These are phyloP conservation scores for Lentinus brumalis DNA, from an alignment of 768 basidiomycete genomes.

Conservation along the genomic window DNA sequence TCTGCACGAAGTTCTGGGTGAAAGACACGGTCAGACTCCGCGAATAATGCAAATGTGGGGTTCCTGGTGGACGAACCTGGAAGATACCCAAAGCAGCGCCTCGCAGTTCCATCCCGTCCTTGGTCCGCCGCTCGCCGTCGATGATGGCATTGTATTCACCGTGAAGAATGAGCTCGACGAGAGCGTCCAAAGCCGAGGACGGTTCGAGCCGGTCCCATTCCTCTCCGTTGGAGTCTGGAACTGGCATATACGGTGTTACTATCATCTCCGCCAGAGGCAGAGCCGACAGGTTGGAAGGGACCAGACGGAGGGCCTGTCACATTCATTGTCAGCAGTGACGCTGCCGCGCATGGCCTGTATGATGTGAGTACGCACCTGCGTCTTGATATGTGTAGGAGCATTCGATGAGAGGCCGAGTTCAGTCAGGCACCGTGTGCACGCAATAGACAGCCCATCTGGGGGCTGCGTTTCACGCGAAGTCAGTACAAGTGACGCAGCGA, in stretches of 20 bases:
- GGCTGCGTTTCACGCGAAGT: slow-evolving; percentile 39
- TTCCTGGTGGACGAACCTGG: slow-evolving; percentile 55
- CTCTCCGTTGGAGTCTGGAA: slow-evolving; percentile 83
- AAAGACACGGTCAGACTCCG: background rate
- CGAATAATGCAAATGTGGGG: background rate
- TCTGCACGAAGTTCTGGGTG: slow-evolving; percentile 71
- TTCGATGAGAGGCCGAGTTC: slow-evolving; percentile 94
- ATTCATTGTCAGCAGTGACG: slow-evolving; percentile 26
- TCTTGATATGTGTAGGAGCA: slow-evolving; percentile 84
- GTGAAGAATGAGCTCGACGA: slow-evolving; percentile 81
- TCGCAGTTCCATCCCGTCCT: slow-evolving; percentile 73
- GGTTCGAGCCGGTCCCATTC: slow-evolving; percentile 90
- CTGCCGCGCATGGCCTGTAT: background rate
- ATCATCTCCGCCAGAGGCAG: slow-evolving; percentile 69
- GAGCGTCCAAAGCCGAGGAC: slow-evolving; percentile 77
- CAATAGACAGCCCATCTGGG: slow-evolving; percentile 47
- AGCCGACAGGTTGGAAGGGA: slow-evolving; percentile 50
- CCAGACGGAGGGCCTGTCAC: slow-evolving; percentile 52
- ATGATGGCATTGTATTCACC: slow-evolving; percentile 81
- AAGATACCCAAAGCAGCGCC: slow-evolving; percentile 80
- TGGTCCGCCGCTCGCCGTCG: slow-evolving; percentile 56
- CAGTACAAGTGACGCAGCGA: background rate
- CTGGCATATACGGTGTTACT: slow-evolving; percentile 73
- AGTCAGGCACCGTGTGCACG: slow-evolving; percentile 75
- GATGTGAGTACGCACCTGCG: slow-evolving; percentile 56